Evolutionary conservation across 306 rosid genomes (phyloP).

Genomic region (Rubus idaeus): DNA sequence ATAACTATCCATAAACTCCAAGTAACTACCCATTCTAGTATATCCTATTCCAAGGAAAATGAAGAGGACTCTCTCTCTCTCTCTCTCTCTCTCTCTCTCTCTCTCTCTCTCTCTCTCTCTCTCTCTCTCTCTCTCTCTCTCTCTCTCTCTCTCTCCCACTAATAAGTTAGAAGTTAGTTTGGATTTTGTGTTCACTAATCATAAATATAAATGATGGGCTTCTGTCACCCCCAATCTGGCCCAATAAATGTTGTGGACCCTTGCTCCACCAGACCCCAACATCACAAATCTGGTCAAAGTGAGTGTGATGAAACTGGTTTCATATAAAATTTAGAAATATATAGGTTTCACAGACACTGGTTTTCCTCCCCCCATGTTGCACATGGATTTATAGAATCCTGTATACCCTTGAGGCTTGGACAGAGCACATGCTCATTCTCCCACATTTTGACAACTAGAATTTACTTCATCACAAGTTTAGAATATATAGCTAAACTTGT

Average conservation of each 20-base stretch:
- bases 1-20: no score
- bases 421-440: conserved; percentile 27
- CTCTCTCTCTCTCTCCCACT: no score
- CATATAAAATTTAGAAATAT: neutral
- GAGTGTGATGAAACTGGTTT: neutral
- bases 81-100: no score
- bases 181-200: neutral
- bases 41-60: conserved; percentile 9
- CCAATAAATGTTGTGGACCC: conserved; percentile 42
- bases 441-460: neutral
- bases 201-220: conserved; percentile 32
- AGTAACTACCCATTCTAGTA: neutral
- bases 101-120: no score
- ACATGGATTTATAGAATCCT: conserved; percentile 39
- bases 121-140: no score
- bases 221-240: conserved; percentile 18
- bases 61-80: conserved; percentile 6
- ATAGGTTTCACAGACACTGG: conserved; percentile 6
- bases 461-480: conserved; percentile 8
- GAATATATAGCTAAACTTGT: neutral
- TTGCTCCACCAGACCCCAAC: conserved; percentile 33
- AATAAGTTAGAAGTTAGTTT: no score
- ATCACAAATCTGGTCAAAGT: conserved; percentile 20
- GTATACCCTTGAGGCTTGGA: conserved; percentile 33
- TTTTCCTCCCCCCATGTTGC: conserved; percentile 43